These are phyloP conservation scores for Aspergillus egyptiacus DNA, from an alignment of 495 filamentous ascomycete species.

Conservation along the genomic window DNA sequence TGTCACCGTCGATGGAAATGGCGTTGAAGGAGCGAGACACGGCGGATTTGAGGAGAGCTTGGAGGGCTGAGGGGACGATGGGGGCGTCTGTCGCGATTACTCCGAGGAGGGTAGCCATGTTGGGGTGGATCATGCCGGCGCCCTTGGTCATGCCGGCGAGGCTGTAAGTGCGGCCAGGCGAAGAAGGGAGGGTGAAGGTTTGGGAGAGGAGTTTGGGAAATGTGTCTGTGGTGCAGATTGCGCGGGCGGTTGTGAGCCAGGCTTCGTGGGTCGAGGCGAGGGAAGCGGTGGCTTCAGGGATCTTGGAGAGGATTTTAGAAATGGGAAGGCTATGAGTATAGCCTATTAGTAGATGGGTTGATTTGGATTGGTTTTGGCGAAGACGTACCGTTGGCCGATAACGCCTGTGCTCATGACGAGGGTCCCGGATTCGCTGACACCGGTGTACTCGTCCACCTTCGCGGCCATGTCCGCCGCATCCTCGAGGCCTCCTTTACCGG, in stretches of 20 bases:
- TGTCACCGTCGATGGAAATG: conserved; percentile 95
- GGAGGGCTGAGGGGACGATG: conserved; percentile 62
- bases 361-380: neutral
- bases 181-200: conserved; percentile 79
- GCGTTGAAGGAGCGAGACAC: conserved; percentile 89
- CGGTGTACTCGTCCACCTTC: conserved; percentile 64
- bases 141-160: conserved; percentile 97
- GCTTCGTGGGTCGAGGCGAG: conserved; percentile 71
- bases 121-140: conserved; percentile 98
- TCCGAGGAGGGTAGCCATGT: conserved; percentile 95
- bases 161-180: conserved; percentile 62
- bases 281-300: conserved; percentile 65
- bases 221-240: conserved; percentile 98
- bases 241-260: conserved; percentile 81
- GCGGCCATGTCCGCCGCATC: conserved; percentile 81
- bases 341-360: neutral
- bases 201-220: conserved; percentile 93
- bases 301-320: conserved; percentile 75
- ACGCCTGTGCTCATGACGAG: conserved; percentile 98
- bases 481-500: conserved; percentile 82
- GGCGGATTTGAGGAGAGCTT: conserved; percentile 63
- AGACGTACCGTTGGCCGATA: conserved; percentile 77
- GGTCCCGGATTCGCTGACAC: conserved; percentile 59
- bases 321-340: conserved; percentile 63
- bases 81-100: conserved; percentile 92